These are phyloP conservation scores for Evernia prunastri DNA, from an alignment of 495 filamentous ascomycete genomes.

Conservation along the genomic window DNA sequence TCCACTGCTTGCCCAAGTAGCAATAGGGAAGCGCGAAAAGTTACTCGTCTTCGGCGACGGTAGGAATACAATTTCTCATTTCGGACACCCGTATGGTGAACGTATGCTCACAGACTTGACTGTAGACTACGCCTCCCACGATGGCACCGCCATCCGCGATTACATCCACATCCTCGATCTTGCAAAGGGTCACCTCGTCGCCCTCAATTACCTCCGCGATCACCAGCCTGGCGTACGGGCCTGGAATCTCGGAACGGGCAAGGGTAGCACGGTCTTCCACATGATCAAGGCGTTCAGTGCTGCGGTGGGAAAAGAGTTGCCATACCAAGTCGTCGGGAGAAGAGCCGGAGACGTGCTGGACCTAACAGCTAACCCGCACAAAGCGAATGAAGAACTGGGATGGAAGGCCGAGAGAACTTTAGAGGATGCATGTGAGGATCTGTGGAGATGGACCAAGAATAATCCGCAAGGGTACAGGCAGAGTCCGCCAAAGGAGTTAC, in stretches of 20 bases:
- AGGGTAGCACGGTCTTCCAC: conserved; percentile 90
- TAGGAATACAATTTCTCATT: conserved; percentile 40
- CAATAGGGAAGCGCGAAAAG: conserved; percentile 90
- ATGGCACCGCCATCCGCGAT: conserved; percentile 74
- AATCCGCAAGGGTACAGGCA: conserved; percentile 94
- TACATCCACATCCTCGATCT: conserved; percentile 87
- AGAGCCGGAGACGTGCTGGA: conserved; percentile 88
- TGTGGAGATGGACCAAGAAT: conserved; percentile 94
- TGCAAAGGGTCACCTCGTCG: conserved; percentile 80
- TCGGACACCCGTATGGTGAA: conserved; percentile 20
- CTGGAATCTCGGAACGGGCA: conserved; percentile 97
- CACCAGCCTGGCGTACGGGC: conserved; percentile 88
- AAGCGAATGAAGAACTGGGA: conserved; percentile 77
- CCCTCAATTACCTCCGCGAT: conserved; percentile 83
- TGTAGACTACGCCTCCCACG: conserved; percentile 80
- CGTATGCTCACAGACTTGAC: conserved; percentile 23
- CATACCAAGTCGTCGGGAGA: conserved; percentile 79
- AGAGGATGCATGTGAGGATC: conserved; percentile 85
- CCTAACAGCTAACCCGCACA: conserved; percentile 83
- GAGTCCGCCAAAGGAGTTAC: conserved; percentile 73
- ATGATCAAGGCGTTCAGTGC: conserved; percentile 92
- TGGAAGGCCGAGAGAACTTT: conserved; percentile 91
- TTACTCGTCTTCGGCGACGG: conserved; percentile 90
- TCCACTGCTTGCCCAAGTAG: conserved; percentile 89
- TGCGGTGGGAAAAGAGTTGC: conserved; percentile 75